Evolutionary conservation across 2,329 filamentous ascomycete genomes (phyloP).

Genomic region (Coniosporium tulheliwenetii): DNA sequence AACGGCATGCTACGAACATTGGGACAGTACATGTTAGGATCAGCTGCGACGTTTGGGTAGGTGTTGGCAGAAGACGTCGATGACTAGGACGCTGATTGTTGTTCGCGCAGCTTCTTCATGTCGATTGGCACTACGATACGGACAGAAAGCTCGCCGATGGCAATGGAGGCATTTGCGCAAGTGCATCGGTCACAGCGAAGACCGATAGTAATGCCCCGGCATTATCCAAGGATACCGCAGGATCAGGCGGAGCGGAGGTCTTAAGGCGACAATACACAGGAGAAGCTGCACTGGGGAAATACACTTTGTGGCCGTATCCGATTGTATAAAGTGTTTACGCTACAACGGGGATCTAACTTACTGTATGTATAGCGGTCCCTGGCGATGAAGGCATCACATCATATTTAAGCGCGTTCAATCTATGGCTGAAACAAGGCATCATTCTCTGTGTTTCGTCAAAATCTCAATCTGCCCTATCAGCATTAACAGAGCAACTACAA

Average conservation of each 20-base stretch:
- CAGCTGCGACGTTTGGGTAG: slow-evolving; percentile 90
- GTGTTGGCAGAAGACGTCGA: slow-evolving; percentile 9
- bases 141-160: slow-evolving; percentile 67
- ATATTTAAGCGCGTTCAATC: not conserved
- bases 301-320: not conserved
- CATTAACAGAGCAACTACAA: not conserved
- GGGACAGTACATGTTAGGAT: slow-evolving; percentile 93
- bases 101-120: slow-evolving; percentile 69
- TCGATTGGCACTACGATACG: slow-evolving; percentile 93
- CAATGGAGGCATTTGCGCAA: slow-evolving; percentile 62
- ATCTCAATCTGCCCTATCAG: not conserved
- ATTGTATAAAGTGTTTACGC: not conserved
- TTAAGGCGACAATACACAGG: not conserved
- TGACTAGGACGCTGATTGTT: not conserved
- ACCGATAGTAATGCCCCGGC: slow-evolving; percentile 50
- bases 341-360: not conserved
- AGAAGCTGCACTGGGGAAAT: not conserved
- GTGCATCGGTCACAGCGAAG: slow-evolving; percentile 28
- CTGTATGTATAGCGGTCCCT: not conserved
- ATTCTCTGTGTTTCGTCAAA: too few species aligned
- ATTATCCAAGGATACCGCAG: slow-evolving; percentile 10
- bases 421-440: not conserved
- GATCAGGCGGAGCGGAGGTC: not conserved
- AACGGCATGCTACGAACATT: slow-evolving; percentile 90
- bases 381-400: not conserved